These are phyloP conservation scores for Trichosporon sp. DNA, from an alignment of 1,284 basidiomycete species.

Conservation along the genomic window DNA sequence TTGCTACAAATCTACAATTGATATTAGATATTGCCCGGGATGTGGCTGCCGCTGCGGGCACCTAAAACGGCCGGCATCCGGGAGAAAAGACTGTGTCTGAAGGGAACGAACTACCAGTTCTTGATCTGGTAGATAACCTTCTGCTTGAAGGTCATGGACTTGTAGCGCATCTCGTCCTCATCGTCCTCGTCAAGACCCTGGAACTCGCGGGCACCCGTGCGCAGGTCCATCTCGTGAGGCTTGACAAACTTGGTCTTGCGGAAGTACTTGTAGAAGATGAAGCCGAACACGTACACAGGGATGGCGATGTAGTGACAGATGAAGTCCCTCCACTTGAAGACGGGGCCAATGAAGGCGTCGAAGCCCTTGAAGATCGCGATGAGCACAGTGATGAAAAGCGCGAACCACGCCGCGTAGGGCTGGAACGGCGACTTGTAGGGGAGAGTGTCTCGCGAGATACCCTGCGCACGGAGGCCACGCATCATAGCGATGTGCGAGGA, in stretches of 20 bases:
- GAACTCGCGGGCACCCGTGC: slow-evolving; percentile 60
- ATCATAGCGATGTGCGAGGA: slow-evolving; percentile 66
- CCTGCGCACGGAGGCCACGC: slow-evolving; percentile 60
- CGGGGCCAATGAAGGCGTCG: slow-evolving; percentile 52
- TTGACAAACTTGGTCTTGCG: slow-evolving; percentile 56
- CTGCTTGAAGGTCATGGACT: slow-evolving; percentile 30
- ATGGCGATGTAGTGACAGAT: slow-evolving; percentile 53
- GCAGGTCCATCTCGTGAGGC: slow-evolving; percentile 58
- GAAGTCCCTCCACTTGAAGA: slow-evolving; percentile 55
- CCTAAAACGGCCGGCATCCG: neutral
- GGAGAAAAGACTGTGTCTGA: neutral
- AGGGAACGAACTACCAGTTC: slow-evolving; percentile 32
- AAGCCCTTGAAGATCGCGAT: slow-evolving; percentile 65
- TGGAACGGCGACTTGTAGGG: slow-evolving; percentile 51
- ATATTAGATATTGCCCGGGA: neutral
- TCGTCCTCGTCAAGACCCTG: slow-evolving; percentile 57
- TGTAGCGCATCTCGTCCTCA: slow-evolving; percentile 27
- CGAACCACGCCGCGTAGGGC: slow-evolving; percentile 50
- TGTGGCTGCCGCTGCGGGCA: neutral
- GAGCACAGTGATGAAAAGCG: slow-evolving; percentile 56
- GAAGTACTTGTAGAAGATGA: slow-evolving; percentile 57
- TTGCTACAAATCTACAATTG: neutral
- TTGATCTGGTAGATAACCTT: slow-evolving; percentile 38
- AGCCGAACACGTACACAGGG: slow-evolving; percentile 56
- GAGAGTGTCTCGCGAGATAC: slow-evolving; percentile 54